Evolutionary conservation across 768 basidiomycete species (phyloP).

Genomic region (Kwoniella heveanensis): DNA sequence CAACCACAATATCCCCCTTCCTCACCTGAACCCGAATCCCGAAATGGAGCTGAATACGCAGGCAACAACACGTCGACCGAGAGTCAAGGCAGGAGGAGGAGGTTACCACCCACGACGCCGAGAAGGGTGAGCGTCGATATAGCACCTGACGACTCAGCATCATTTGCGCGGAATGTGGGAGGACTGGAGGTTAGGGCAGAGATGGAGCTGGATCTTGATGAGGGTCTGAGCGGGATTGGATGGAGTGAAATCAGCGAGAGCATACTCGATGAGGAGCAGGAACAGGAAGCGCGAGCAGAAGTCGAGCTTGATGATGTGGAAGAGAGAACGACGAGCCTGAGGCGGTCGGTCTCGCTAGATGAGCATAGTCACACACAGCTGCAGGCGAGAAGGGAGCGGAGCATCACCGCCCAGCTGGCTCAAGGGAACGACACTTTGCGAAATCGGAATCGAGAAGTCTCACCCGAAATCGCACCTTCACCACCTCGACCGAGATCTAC

Average conservation of each 20-base stretch:
- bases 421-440: neutral
- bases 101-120: conserved; percentile 22
- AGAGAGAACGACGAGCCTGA: neutral
- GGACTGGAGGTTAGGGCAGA: conserved; percentile 30
- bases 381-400: neutral
- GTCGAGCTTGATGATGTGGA: neutral
- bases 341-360: neutral
- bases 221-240: conserved; percentile 13
- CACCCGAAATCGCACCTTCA: neutral
- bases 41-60: neutral
- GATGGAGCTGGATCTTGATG: conserved; percentile 44
- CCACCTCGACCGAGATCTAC: neutral
- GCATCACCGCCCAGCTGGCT: neutral
- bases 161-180: conserved; percentile 30
- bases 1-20: neutral
- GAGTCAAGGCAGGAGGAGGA: neutral
- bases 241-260: conserved; percentile 20
- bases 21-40: neutral
- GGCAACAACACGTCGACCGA: neutral
- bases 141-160: conserved; percentile 37
- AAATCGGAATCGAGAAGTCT: neutral
- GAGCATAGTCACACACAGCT: neutral
- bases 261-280: neutral
- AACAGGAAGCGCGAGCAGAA: neutral
- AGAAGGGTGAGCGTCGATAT: conserved; percentile 35